Evolutionary conservation across 1,284 basidiomycete genomes (phyloP), one percentile per base, ranked within the genome.

Genomic region (Sporisorium sorghi): DNA sequence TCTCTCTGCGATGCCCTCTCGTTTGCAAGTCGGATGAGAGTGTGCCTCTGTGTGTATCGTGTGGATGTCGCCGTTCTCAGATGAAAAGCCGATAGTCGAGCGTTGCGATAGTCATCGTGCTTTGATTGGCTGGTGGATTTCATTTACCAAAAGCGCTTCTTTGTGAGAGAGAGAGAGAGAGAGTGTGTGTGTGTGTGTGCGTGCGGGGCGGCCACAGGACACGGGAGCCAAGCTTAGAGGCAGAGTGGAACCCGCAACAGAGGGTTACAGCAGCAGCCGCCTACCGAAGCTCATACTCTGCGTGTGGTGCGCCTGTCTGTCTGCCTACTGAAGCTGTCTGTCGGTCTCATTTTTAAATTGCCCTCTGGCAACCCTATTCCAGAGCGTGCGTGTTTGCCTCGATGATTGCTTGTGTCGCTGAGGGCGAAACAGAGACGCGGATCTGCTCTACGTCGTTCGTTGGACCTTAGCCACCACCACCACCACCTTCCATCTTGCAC

Each of bases 311-410:
- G n/a, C n/a, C n/a, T n/a, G n/a, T n/a, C n/a, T n/a, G n/a, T n/a
- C n/a, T n/a, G n/a, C n/a, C n/a, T n/a, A n/a, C n/a, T n/a, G n/a
- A n/a, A n/a, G 24, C 24, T 26, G 24, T 26, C 12, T 44, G 43
- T 44, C 35, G 3, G 42, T 44, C 43, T 44, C 43, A 44, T 46
- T 46, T 46, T 47, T 9, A 47, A 47, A 32, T 47, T 47, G 28
- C 46, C 26, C 46, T 19, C n/a, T 11, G 46, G 26, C 26, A 47
- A 30, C 26, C 3, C 46, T 30, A 12, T 28, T 47, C 9, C n/a
- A 30, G 46, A 47, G 28, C 28, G 28, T 30, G 46, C n/a, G n/a
- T 19, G 37, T 19, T 19, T 40, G 37, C 37, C 14, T 40, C n/a
- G 37, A 40, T 15, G 28, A 19, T 30, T 30, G 46, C 26, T 30